Evolutionary conservation across 176 grass and related monocot species (phyloP).

Genomic region (Phragmites australis): DNA sequence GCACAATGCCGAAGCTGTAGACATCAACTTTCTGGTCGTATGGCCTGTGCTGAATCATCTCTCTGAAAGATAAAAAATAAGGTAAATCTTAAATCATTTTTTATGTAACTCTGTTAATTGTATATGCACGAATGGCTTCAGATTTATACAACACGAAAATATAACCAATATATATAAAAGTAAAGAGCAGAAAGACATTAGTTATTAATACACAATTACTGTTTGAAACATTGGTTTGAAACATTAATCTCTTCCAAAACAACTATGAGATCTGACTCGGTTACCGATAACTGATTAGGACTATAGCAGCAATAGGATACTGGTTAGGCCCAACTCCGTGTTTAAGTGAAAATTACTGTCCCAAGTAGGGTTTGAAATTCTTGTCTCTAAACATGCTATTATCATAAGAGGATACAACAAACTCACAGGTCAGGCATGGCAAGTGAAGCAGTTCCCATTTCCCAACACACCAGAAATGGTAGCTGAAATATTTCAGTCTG

Average conservation of each 20-base stretch:
- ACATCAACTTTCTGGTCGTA: constrained; percentile 58
- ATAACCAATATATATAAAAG: not conserved
- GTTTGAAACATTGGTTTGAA: not conserved
- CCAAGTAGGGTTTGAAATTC: not conserved
- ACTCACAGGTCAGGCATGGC: not conserved
- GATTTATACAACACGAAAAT: not conserved
- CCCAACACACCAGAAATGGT: no score
- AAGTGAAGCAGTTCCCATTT: not conserved
- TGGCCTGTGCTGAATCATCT: constrained; percentile 60
- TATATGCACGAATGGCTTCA: not conserved
- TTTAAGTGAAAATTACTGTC: not conserved
- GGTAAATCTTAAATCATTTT: not conserved
- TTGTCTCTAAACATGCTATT: not conserved
- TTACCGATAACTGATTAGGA: not conserved
- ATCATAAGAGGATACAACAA: no score
- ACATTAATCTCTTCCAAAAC: not conserved
- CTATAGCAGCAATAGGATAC: not conserved
- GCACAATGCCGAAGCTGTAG: constrained; percentile 54
- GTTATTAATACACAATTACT: not conserved
- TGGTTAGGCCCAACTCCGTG: not conserved
- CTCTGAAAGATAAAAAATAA: constrained; percentile 32
- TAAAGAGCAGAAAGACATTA: constrained; percentile 9
- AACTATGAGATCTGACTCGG: not conserved
- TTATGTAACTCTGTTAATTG: not conserved
- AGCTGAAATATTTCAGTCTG: not conserved